Base-by-base conservation (phyloP, 345 rosid genomes). In the Gossypioides kirkii region DNA sequence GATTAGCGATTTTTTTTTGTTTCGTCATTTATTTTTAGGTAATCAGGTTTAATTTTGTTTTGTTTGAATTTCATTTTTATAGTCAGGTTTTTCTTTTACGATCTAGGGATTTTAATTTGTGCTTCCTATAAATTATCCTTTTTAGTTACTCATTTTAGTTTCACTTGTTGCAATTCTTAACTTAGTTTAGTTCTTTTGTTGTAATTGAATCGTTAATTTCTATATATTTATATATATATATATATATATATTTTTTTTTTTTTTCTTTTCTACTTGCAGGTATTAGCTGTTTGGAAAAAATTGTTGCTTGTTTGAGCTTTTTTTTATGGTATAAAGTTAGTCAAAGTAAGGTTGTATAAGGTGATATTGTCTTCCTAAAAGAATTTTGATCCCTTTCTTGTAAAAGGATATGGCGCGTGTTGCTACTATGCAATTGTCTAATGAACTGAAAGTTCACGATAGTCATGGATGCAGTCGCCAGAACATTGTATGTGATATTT, bases 341-440 rank as follows among this genome's bases (percentile, higher is more conserved):
- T 63, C 8, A 25, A 62, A 62, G 22, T 38, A 17, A 36, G 45
- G 45, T 45, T 63, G 25, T 41, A 63, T 63, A 63, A 41, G 69
- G 47, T 55, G 62, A 18, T 52, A 55, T 38, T 54, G 50, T 55
- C 49, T 9, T 36, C 47, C 63, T 70, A 18, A 43, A 41, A 26
- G 74, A 23, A 49, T 45, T 71, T 14, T 6, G 61, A 38, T 14
- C 10, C 45, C 36, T 3, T 23, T 49, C 10, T 12, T 3, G 7
- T 32, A 32, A 13, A 68, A 71, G 55, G 69, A 73, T 32, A 32
- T 73, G 92, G 84, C 83, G 58, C 74, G 78, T 71, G 77, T 81
- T 56, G 80, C 82, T 73, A 83, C 86, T 43, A 38, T 87, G 82
- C 87, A 79, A 77, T 71, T 86, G 74, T 80, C 93, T 53, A 86